Evolutionary conservation across 108 stramenopile genomes (phyloP).

Genomic region (Hondaea fermentalgiana): DNA sequence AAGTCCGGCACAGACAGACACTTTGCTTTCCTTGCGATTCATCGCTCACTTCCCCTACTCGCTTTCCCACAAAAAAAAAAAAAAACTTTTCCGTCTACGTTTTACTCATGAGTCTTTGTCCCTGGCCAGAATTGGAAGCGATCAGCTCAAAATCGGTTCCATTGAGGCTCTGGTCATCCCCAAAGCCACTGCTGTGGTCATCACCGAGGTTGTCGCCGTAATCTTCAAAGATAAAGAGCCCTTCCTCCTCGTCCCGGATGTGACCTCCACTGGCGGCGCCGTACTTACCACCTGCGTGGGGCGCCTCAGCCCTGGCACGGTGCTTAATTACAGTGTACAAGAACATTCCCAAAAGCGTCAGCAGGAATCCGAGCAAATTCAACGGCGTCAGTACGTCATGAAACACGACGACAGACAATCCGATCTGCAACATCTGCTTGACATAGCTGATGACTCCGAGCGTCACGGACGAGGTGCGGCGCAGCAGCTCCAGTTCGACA

Average conservation of each 20-base stretch:
- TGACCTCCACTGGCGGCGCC: neutral
- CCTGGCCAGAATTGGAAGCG: neutral
- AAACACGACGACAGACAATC: neutral
- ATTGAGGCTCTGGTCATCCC: neutral
- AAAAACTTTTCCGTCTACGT: too few species aligned
- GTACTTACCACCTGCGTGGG: neutral
- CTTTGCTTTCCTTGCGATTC: too few species aligned
- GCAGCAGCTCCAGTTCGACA: conserved; percentile 22
- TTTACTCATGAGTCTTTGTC: too few species aligned
- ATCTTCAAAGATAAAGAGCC: neutral
- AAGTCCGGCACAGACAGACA: too few species aligned
- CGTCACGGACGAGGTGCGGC: conserved; percentile 21
- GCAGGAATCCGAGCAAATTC: neutral
- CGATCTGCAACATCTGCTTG: neutral
- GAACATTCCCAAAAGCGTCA: neutral
- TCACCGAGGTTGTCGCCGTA: neutral
- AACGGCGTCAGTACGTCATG: neutral
- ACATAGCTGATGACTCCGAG: conserved; percentile 19
- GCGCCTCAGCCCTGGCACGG: neutral
- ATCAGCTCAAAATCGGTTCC: neutral
- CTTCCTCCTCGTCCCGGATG: neutral
- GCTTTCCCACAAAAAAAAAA: too few species aligned
- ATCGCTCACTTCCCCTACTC: too few species aligned
- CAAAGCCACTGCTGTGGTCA: neutral
- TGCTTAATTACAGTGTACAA: neutral